A percentile compares a stretch with the other conserved stretches of the same genome.
Evolutionary conservation across 2,329 filamentous ascomycete genomes (phyloP).

Genomic region (Tolypocladium capitatum): DNA sequence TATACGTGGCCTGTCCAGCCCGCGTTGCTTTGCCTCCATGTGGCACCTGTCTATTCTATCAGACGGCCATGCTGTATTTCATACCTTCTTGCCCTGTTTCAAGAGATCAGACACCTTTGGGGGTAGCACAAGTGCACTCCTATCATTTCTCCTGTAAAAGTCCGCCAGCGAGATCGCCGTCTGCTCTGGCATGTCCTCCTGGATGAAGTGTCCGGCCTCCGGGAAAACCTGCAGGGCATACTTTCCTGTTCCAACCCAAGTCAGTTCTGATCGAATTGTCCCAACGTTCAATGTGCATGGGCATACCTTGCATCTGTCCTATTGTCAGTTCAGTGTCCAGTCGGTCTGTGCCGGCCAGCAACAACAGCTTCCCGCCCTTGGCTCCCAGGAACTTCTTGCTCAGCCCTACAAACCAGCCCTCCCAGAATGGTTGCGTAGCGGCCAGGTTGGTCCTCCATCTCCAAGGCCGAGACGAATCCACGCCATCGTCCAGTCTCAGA

Average conservation of each 20-base stretch:
- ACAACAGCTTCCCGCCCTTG: slow-evolving; percentile 68
- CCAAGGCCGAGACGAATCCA: slow-evolving; percentile 40
- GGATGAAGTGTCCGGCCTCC: slow-evolving; percentile 90
- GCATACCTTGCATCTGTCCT: slow-evolving; percentile 82
- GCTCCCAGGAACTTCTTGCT: slow-evolving; percentile 78
- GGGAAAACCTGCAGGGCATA: slow-evolving; percentile 92
- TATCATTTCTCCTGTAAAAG: slow-evolving; percentile 85
- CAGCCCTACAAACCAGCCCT: slow-evolving; percentile 81
- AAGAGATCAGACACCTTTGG: slow-evolving; percentile 76
- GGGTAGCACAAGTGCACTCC: slow-evolving; percentile 70
- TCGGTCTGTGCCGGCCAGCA: slow-evolving; percentile 80
- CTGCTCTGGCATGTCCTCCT: slow-evolving; percentile 88
- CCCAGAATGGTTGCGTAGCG: slow-evolving; percentile 82
- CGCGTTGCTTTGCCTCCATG: background rate
- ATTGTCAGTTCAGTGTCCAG: slow-evolving; percentile 88
- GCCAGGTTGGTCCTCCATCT: slow-evolving; percentile 77
- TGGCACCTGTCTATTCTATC: background rate
- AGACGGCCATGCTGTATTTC: slow-evolving; percentile 2
- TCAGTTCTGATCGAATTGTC: background rate
- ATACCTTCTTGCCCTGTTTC: slow-evolving; percentile 48
- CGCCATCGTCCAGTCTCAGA: slow-evolving; percentile 36
- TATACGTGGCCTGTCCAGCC: background rate
- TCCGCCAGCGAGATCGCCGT: slow-evolving; percentile 76
- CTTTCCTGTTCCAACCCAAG: slow-evolving; percentile 44
- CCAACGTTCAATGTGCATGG: background rate